Conservation (phyloP, 2,329 filamentous ascomycete genomes). For the Nothopassalora personata region DNA sequence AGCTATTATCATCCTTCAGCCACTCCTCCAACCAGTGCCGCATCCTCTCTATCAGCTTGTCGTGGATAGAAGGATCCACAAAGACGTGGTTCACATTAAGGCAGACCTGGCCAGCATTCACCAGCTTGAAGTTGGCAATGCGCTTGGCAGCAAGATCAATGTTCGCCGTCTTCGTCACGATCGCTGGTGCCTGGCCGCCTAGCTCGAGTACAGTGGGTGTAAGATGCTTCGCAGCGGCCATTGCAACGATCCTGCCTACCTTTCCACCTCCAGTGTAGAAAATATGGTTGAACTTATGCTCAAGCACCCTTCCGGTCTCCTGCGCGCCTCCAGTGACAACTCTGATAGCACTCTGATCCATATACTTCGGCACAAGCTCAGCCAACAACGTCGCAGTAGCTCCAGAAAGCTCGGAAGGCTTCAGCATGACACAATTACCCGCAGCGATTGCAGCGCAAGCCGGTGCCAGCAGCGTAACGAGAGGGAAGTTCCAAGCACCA, state of each 20-base stretch:
- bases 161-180: conserved; percentile 76
- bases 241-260: conserved; percentile 65
- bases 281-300: conserved; percentile 87
- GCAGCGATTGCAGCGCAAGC: conserved; percentile 81
- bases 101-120: conserved; percentile 83
- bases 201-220: conserved; percentile 78
- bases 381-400: conserved; percentile 68
- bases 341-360: conserved; percentile 71
- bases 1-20: conserved; percentile 71
- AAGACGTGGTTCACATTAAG: conserved; percentile 85
- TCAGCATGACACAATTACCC: conserved; percentile 78
- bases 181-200: conserved; percentile 72
- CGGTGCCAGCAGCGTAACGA: conserved; percentile 70
- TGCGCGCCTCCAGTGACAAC: conserved; percentile 72
- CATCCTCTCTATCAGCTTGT: conserved; percentile 66
- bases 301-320: conserved; percentile 71
- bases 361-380: conserved; percentile 65
- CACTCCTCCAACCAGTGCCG: conserved; percentile 65
- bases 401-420: conserved; percentile 77
- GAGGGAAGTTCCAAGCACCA: conserved; percentile 81
- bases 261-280: conserved; percentile 73
- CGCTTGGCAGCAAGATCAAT: conserved; percentile 71
- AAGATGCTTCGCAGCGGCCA: conserved; percentile 62
- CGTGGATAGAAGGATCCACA: conserved; percentile 66
- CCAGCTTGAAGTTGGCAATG: conserved; percentile 76